A percentile compares a stretch with the other conserved stretches of the same genome.
Conservation (phyloP, 441 rosid species). For the Pelargonium cotyledonis region DNA sequence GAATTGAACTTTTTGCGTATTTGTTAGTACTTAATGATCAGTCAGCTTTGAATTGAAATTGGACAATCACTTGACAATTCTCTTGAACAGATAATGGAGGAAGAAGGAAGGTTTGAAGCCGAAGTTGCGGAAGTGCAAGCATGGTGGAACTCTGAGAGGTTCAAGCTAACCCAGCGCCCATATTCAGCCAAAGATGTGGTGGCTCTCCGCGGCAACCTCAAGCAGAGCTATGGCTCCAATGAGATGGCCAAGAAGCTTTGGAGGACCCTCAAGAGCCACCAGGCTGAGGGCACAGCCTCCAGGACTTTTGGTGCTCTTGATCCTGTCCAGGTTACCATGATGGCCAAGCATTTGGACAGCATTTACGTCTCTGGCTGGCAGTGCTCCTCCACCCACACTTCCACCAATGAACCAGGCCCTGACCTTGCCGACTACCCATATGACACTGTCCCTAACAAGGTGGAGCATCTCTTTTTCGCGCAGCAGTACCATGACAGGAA, state of each 20-base stretch:
- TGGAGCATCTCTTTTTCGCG: conserved; percentile 78
- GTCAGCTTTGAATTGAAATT: not conserved
- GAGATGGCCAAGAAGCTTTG: conserved; percentile 86
- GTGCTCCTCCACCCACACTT: conserved; percentile 88
- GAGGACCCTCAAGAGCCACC: conserved; percentile 80
- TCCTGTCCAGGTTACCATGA: conserved; percentile 89
- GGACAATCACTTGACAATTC: not conserved
- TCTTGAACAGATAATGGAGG: conserved; percentile 59
- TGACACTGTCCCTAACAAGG: conserved; percentile 91
- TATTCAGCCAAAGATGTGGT: conserved; percentile 83
- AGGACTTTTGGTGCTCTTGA: conserved; percentile 89
- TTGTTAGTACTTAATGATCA: not conserved
- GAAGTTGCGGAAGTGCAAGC: conserved; percentile 89
- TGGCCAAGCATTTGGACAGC: conserved; percentile 82
- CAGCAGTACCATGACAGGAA: conserved; percentile 91
- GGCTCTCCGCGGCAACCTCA: conserved; percentile 70
- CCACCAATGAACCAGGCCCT: conserved; percentile 87
- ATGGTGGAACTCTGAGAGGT: conserved; percentile 94
- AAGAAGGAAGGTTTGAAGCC: conserved; percentile 79
- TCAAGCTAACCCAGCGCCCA: conserved; percentile 72
- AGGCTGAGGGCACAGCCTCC: conserved; percentile 77
- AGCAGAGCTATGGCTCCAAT: conserved; percentile 69
- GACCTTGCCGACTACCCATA: conserved; percentile 93
- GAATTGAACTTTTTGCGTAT: no score
- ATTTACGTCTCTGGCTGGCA: conserved; percentile 96